These are phyloP conservation scores for Thelonectria discophora DNA, from an alignment of 2,329 filamentous ascomycete species.

Conservation along the genomic window DNA sequence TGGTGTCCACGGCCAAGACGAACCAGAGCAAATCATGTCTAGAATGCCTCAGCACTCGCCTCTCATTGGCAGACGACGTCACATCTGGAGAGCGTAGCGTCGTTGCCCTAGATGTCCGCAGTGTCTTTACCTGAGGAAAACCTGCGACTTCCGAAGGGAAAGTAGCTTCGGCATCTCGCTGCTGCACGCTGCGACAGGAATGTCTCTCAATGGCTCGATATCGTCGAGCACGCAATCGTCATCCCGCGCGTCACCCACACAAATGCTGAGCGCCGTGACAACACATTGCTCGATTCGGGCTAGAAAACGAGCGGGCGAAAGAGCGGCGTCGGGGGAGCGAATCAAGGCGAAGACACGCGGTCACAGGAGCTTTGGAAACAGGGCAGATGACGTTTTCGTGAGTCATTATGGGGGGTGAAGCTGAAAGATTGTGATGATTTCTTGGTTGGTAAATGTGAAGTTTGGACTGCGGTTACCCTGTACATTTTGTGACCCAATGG, in stretches of 20 bases:
- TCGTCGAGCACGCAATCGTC: conserved; percentile 36
- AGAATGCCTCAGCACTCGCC: neutral
- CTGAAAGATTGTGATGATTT: neutral
- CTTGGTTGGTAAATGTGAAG: neutral
- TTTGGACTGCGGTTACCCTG: conserved; percentile 2
- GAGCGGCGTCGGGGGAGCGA: conserved; percentile 2
- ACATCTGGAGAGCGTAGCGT: neutral
- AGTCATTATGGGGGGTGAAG: neutral
- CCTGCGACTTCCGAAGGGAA: conserved; percentile 35
- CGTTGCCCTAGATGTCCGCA: neutral
- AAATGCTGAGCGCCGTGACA: conserved; percentile 16
- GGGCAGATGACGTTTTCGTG: neutral
- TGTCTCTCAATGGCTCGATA: conserved; percentile 19
- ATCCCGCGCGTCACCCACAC: conserved; percentile 16
- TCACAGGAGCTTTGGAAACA: neutral
- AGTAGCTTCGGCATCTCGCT: conserved; percentile 13
- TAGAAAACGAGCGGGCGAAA: neutral
- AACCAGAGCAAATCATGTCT: neutral
- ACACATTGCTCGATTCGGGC: conserved; percentile 1
- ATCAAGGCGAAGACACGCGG: conserved; percentile 3
- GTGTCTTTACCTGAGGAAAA: neutral
- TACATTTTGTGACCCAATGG: neutral
- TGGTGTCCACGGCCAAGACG: neutral
- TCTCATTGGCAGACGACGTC: conserved; percentile 1
- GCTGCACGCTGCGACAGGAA: conserved; percentile 13